These are phyloP conservation scores for Zancudomyces culisetae DNA, from an alignment of 371 early-diverging fungal species.

Conservation along the genomic window DNA sequence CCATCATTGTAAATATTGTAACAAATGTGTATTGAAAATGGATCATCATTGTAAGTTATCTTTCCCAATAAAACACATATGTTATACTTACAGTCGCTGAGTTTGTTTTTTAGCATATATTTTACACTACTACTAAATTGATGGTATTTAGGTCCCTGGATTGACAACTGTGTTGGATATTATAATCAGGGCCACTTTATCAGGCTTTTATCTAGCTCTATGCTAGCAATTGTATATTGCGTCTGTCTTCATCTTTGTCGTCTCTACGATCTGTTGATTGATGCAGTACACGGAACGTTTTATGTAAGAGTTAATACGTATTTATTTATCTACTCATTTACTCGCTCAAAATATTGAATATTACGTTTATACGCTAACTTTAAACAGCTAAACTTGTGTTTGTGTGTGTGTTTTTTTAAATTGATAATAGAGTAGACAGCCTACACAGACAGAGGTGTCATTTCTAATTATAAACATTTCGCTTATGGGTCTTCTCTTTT, in stretches of 20 bases:
- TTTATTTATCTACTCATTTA: no score
- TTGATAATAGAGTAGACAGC: slow-evolving; percentile 14
- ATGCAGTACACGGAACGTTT: slow-evolving; percentile 26
- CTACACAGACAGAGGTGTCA: slow-evolving; percentile 34
- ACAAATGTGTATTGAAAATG: slow-evolving; percentile 71
- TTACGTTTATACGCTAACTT: no score
- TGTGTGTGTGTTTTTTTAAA: neutral
- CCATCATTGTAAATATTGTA: slow-evolving; percentile 65
- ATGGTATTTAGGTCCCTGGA: slow-evolving; percentile 73
- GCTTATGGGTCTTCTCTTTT: slow-evolving; percentile 38
- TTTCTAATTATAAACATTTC: slow-evolving; percentile 55
- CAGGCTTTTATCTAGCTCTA: slow-evolving; percentile 58
- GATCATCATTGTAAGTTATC: slow-evolving; percentile 62
- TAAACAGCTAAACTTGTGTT: neutral
- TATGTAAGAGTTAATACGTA: slow-evolving; percentile 9
- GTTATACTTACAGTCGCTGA: neutral
- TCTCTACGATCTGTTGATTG: slow-evolving; percentile 28
- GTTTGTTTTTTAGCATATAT: neutral
- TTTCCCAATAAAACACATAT: slow-evolving; percentile 6
- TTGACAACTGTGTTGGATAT: slow-evolving; percentile 91
- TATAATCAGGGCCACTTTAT: slow-evolving; percentile 74
- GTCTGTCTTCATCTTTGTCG: slow-evolving; percentile 22
- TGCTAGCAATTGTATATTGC: slow-evolving; percentile 31
- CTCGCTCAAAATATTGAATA: no score
- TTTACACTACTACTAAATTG: neutral